phyloP scores from a whole-genome alignment of 2,329 filamentous ascomycete species.

The Cordyceps cicadae region DNA sequence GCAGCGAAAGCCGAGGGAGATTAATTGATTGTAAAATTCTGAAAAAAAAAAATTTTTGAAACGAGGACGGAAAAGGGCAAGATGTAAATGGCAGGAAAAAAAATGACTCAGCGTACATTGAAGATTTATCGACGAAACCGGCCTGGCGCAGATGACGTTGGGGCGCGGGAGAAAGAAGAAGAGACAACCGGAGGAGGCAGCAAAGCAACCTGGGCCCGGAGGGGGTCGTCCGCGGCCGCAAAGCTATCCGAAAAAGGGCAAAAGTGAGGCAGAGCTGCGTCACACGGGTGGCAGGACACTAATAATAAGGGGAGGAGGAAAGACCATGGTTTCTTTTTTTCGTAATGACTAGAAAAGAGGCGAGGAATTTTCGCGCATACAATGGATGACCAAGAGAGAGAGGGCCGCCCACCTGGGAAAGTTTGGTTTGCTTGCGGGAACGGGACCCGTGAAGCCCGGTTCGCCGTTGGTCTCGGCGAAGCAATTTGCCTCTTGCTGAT shows the following conservation, averaged over 20 bases:
- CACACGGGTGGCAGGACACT: not conserved
- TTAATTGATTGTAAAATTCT: not conserved
- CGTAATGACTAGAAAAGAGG: not conserved
- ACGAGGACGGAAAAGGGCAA: too few species aligned
- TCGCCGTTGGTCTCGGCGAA: not conserved
- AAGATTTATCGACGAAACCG: not conserved
- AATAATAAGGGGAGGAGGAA: not conserved
- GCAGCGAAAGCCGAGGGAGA: not conserved
- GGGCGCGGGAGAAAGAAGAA: not conserved
- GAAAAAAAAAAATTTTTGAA: too few species aligned
- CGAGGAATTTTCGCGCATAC: not conserved
- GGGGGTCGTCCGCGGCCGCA: not conserved
- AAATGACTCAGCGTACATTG: not conserved
- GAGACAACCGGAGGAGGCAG: not conserved
- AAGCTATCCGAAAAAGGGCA: slow-evolving; percentile 8
- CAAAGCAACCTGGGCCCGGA: not conserved
- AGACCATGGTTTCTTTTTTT: not conserved
- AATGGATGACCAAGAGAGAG: not conserved
- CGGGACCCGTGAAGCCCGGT: slow-evolving; percentile 6
- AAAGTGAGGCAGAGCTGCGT: slow-evolving; percentile 3
- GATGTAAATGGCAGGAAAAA: too few species aligned
- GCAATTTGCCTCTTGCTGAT: not conserved
- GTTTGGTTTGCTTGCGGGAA: not conserved
- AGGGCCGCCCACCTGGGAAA: too few species aligned
- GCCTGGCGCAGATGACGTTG: not conserved